These are phyloP conservation scores for Ascochyta koolunga DNA, from an alignment of 2,329 filamentous ascomycete genomes.

Conservation along the genomic window DNA sequence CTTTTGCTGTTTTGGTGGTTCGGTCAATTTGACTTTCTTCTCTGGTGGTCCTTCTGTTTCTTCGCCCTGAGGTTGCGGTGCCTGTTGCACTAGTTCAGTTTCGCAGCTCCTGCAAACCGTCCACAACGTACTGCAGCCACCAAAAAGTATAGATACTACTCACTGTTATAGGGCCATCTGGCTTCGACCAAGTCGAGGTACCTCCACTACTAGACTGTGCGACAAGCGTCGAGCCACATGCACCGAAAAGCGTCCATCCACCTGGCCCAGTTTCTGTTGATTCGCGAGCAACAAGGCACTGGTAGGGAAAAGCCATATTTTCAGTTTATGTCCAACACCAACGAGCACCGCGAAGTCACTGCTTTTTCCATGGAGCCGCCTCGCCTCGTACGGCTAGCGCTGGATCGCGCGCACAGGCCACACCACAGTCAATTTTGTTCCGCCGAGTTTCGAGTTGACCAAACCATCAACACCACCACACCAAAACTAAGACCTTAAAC, in stretches of 20 bases:
- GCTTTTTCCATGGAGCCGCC: constrained; percentile 14
- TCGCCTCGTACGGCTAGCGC: constrained; percentile 23
- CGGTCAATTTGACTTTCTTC: constrained; percentile 51
- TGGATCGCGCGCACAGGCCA: constrained; percentile 22
- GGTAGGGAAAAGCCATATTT: constrained; percentile 48
- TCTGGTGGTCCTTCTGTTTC: constrained; percentile 45
- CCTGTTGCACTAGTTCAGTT: constrained; percentile 25
- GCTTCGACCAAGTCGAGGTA: constrained; percentile 37
- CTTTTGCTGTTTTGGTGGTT: constrained; percentile 39
- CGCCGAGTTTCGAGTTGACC: constrained; percentile 18
- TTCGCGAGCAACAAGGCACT: constrained; percentile 44
- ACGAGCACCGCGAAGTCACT: constrained; percentile 8
- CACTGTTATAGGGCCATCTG: constrained; percentile 28
- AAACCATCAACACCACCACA: constrained; percentile 33
- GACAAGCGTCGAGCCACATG: constrained; percentile 74
- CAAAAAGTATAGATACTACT: constrained; percentile 19
- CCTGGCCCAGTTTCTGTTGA: constrained; percentile 12
- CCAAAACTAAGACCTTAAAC: constrained; percentile 78
- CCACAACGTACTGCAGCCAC: neutral
- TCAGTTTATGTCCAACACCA: constrained; percentile 1
- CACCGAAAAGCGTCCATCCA: constrained; percentile 68
- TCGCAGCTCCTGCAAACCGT: neutral
- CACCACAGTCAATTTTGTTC: constrained; percentile 35
- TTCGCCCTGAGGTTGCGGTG: constrained; percentile 21
- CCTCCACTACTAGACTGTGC: constrained; percentile 45